Base-by-base conservation (phyloP, 208 protist genomes). In the Acanthamoeba sp. region DNA sequence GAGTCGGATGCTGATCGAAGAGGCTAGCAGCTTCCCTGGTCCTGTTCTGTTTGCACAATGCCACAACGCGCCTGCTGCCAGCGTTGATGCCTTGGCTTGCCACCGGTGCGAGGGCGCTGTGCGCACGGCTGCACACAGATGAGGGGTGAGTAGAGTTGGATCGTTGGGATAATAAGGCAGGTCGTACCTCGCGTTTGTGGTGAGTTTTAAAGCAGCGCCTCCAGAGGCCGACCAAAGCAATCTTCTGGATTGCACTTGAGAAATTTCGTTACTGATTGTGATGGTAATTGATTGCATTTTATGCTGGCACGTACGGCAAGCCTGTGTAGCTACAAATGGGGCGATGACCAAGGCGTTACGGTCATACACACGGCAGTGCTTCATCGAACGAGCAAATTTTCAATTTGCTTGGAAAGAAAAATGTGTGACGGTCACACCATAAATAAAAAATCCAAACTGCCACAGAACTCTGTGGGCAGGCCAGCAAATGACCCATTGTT, bases 1-100 rank as follows among this genome's bases (percentile, higher is more conserved):
- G 38, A 87, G 40, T 59, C 40, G 78, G 78, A 6, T 87, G 78
- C 48, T 55, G 78, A 22, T 57, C n/a, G 78, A 55, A 52, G 40
- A 87, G 78, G 34, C 48, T 40, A 20, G 48, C 40, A 32, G 78
- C 78, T 52, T 87, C 78, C 48, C 34, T 38, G 48, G 14, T 32
- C 78, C 34, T 48, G 48, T 87, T 87, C 48, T 48, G 29, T 38
- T 52, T 40, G 38, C 78, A 87, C 40, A 87, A 38, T 24, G 78
- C 78, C 48, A 48, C 48, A 18, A 52, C 78, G 34, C 40, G 78
- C 40, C 78, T 3, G 78, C 78, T 52, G 64, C 34, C 34, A 40
- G n/a, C 64, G 64, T 73, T 59, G 52, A 20, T 59, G 52, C 52
- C 52, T 27, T 59, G 52, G 52, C 52, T 59, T 59, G 52, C 52